A percentile compares a stretch with the other conserved stretches of the same genome.
These are phyloP conservation scores for Tricholoma furcatifolium DNA, from an alignment of 768 basidiomycete species.

Conservation along the genomic window DNA sequence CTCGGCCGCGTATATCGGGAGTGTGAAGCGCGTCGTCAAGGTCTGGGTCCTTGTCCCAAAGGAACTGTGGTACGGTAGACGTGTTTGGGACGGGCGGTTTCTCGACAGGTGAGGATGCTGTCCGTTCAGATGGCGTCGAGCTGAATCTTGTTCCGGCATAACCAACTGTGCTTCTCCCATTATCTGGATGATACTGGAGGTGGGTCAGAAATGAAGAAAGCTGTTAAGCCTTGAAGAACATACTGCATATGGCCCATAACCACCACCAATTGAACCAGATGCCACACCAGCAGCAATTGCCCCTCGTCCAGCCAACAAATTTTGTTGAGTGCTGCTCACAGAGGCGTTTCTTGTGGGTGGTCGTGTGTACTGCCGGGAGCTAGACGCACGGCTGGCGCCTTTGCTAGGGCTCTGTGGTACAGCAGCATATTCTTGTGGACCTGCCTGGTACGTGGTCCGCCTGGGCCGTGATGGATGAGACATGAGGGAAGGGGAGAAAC, in stretches of 20 bases:
- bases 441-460: slow-evolving; percentile 38
- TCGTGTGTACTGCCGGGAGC: slow-evolving; percentile 20
- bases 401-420: slow-evolving; percentile 64
- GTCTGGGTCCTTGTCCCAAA: slow-evolving; percentile 86
- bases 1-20: slow-evolving; percentile 67
- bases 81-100: slow-evolving; percentile 42
- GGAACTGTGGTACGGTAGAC: slow-evolving; percentile 64
- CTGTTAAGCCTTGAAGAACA: slow-evolving; percentile 22
- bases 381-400: slow-evolving; percentile 13
- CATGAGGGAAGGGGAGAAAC: slow-evolving; percentile 28
- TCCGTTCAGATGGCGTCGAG: slow-evolving; percentile 41
- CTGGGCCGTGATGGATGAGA: slow-evolving; percentile 37
- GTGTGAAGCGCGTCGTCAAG: slow-evolving; percentile 90
- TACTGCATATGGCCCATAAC: slow-evolving; percentile 89
- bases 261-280: slow-evolving; percentile 72
- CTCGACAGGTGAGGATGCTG: slow-evolving; percentile 29
- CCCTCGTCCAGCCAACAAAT: slow-evolving; percentile 38
- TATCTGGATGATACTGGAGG: slow-evolving; percentile 57
- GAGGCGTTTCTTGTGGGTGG: slow-evolving; percentile 23
- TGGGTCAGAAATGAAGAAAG: slow-evolving; percentile 9
- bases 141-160: slow-evolving; percentile 59
- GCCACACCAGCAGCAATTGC: slow-evolving; percentile 79
- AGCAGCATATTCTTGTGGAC: slow-evolving; percentile 58
- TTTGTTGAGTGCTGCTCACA: slow-evolving; percentile 27
- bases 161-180: slow-evolving; percentile 40